phyloP scores from a whole-genome alignment of 106 monocot species.

The Dendrobium chrysotoxum region DNA sequence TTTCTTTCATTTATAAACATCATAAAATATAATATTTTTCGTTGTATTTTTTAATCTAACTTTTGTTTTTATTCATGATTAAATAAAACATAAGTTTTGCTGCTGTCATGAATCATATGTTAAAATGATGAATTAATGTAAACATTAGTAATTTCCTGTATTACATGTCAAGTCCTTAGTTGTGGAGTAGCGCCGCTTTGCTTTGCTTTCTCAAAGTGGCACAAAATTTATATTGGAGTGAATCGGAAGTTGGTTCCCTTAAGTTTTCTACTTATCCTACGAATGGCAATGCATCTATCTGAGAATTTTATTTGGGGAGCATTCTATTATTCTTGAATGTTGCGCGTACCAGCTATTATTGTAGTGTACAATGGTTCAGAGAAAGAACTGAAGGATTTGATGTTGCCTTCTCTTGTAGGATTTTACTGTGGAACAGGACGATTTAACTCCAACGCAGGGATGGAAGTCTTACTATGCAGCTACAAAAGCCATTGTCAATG shows the following conservation, averaged over 20 bases:
- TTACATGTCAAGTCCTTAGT: background rate
- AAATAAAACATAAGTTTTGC: background rate
- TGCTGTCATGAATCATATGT: background rate
- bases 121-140: background rate
- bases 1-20: no score
- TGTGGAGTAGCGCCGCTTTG: background rate
- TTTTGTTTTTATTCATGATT: background rate
- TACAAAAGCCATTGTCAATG: slow-evolving; percentile 72
- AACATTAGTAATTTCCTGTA: background rate
- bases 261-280: background rate
- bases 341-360: background rate
- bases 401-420: slow-evolving; percentile 46
- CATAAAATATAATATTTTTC: background rate
- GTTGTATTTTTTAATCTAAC: background rate
- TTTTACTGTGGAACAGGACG: slow-evolving; percentile 79
- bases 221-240: background rate
- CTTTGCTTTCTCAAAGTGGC: background rate
- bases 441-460: slow-evolving; percentile 64
- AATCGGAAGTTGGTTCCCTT: background rate
- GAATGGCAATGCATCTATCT: background rate
- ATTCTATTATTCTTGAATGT: background rate
- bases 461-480: slow-evolving; percentile 98
- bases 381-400: slow-evolving; percentile 1
- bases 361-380: background rate
- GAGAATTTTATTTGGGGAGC: background rate